Evolutionary conservation across 345 rosid genomes (phyloP).

Genomic region (Stellera chamaejasme): DNA sequence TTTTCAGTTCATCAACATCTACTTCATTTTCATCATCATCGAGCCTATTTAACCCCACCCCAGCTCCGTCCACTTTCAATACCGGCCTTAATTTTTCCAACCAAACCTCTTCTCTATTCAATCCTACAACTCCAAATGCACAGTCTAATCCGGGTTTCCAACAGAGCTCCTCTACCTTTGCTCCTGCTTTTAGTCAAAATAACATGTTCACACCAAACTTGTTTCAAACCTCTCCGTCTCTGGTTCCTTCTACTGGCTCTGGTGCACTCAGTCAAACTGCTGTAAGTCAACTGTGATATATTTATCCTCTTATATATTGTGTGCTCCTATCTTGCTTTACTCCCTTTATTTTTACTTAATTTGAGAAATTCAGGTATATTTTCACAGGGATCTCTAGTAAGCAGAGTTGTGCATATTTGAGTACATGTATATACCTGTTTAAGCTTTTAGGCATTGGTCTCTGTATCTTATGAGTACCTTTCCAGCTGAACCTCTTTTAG

Average conservation of each 20-base stretch:
- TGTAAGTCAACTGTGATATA: conserved; percentile 30
- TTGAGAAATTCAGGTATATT: too few relatives aligned
- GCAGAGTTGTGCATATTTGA: too few relatives aligned
- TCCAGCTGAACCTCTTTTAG: neutral
- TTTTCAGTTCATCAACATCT: conserved; percentile 41
- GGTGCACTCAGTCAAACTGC: conserved; percentile 37
- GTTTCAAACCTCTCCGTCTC: conserved; percentile 45
- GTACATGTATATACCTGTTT: too few relatives aligned
- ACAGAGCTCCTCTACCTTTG: conserved; percentile 39
- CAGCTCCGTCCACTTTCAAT: conserved; percentile 39
- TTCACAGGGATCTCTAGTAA: too few relatives aligned
- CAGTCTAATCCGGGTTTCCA: conserved; percentile 65
- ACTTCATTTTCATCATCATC: conserved; percentile 55
- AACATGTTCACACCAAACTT: conserved; percentile 37
- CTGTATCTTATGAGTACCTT: neutral
- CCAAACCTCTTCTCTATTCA: conserved; percentile 55
- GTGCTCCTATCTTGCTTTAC: neutral
- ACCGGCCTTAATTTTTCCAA: conserved; percentile 31
- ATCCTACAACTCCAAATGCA: conserved; percentile 34
- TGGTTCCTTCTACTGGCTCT: conserved; percentile 32
- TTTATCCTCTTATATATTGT: conserved; percentile 1
- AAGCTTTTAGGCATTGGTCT: neutral
- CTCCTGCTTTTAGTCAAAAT: conserved; percentile 43
- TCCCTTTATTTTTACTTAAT: too few relatives aligned
- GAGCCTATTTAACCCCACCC: conserved; percentile 37